A percentile compares a stretch with the other conserved stretches of the same genome.
Evolutionary conservation across 2,329 filamentous ascomycete species (phyloP).

Genomic region (Pseudocercospora vitis): DNA sequence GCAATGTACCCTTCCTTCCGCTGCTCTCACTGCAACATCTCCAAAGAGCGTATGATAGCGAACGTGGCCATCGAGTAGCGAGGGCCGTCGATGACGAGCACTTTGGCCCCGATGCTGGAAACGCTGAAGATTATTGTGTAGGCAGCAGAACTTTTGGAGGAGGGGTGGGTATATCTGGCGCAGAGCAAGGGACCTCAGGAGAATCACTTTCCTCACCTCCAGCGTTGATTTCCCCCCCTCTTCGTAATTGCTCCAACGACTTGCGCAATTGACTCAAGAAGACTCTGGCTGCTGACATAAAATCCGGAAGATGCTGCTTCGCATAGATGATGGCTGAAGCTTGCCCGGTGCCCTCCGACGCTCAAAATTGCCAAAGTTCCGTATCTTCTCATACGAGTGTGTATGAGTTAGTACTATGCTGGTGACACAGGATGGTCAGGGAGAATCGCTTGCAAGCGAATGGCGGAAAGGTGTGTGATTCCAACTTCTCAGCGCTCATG

Average conservation of each 20-base stretch:
- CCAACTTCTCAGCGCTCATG: neutral
- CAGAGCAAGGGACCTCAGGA: slow-evolving; percentile 45
- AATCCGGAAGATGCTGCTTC: neutral
- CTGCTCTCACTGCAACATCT: slow-evolving; percentile 50
- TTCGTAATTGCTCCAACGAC: too few species aligned
- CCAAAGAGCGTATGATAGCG: slow-evolving; percentile 45
- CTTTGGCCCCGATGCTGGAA: slow-evolving; percentile 43
- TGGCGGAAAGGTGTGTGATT: neutral
- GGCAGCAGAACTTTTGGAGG: slow-evolving; percentile 18
- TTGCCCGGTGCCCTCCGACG: neutral
- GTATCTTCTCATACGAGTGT: too few species aligned
- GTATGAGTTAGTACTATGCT: too few species aligned
- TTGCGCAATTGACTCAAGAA: neutral
- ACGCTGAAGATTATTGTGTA: slow-evolving; percentile 46
- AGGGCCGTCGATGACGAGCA: slow-evolving; percentile 32
- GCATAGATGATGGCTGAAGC: neutral
- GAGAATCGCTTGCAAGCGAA: neutral
- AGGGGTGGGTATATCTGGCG: slow-evolving; percentile 42
- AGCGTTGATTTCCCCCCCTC: too few species aligned
- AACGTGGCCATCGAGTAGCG: slow-evolving; percentile 51
- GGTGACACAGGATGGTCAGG: too few species aligned
- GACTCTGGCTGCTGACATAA: neutral
- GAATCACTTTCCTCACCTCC: slow-evolving; percentile 42
- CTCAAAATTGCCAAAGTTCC: too few species aligned
- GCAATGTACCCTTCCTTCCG: slow-evolving; percentile 44